phyloP scores from a whole-genome alignment of 768 basidiomycete species.

The Pulveroboletus ravenelii region DNA sequence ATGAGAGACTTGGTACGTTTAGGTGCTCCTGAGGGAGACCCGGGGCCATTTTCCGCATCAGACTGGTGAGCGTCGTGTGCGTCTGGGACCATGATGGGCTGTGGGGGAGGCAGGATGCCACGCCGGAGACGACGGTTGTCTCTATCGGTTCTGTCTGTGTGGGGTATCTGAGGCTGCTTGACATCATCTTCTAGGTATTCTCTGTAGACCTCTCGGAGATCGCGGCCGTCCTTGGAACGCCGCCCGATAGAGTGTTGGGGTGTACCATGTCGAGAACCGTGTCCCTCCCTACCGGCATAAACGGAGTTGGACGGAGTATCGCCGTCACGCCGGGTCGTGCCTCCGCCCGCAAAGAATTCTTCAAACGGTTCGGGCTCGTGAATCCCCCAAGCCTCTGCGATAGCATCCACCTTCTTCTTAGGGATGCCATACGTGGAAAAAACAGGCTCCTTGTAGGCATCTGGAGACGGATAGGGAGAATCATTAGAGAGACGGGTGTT shows the following conservation, averaged over 20 bases:
- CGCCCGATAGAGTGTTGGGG: constrained; percentile 33
- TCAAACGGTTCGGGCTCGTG: constrained; percentile 90
- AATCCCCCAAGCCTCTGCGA: constrained; percentile 91
- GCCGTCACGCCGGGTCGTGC: constrained; percentile 44
- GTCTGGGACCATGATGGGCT: constrained; percentile 77
- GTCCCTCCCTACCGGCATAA: constrained; percentile 58
- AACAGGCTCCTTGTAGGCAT: constrained; percentile 39
- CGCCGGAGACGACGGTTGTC: constrained; percentile 41
- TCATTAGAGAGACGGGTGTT: constrained; percentile 37
- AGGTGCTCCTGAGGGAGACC: constrained; percentile 44
- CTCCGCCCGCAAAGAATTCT: constrained; percentile 83
- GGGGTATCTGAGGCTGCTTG: constrained; percentile 23
- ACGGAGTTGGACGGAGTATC: constrained; percentile 63
- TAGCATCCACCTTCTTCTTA: constrained; percentile 84
- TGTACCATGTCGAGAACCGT: constrained; percentile 33
- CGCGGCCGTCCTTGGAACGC: constrained; percentile 48
- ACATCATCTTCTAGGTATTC: constrained; percentile 41
- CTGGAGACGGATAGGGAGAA: constrained; percentile 49
- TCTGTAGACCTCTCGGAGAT: constrained; percentile 43
- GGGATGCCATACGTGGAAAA: constrained; percentile 51
- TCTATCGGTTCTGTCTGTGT: constrained; percentile 34
- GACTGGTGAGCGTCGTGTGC: constrained; percentile 40
- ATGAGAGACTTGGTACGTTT: constrained; percentile 81
- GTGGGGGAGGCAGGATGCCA: constrained; percentile 66
- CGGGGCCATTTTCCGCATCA: constrained; percentile 33